Base-by-base conservation (phyloP, 495 filamentous ascomycete species). In the Penicillium salamii region DNA sequence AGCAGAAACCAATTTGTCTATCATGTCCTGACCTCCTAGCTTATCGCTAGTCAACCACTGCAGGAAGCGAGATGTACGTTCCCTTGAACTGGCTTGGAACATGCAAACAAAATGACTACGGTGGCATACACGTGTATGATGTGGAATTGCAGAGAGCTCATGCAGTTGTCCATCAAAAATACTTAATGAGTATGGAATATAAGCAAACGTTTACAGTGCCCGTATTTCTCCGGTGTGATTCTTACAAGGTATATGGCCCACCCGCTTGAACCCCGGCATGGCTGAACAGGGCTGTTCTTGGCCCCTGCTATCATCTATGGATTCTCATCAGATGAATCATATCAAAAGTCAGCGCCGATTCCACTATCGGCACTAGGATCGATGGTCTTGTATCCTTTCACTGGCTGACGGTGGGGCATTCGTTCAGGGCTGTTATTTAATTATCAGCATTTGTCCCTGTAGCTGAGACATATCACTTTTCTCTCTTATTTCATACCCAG, bases 291-390 rank as follows among this genome's bases (percentile, higher is more conserved):
- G 54, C 50, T 38, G 41, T 12, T 26, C 57, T 63, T 61, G 59
- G 56, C 62, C 37, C 17, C 33, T 47, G 39, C 37, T 58, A 65
- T 58, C 57, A 36, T 45, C 50, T 29, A 49, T n/a, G n/a, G n/a
- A n/a, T n/a, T n/a, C n/a, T n/a, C 33, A 52, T 42, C 41, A 54
- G 49, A 55, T 59, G 43, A 62, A 55, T 57, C 59, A 59, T 50
- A 49, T 29, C 50, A 59, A 38, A 42, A 65, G 60, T 63, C 14
- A 53, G 19, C 26, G 57, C 54, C 56, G 29, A 42, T 49, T 14
- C 53, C 55, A 57, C 55, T 65, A 65, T 62, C 59, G 53, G 33
- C 23, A 15, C 57, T 53, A 48, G 43, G 51, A 58, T 61, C 62
- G 50, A 50, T 60, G 57, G 52, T 48, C 50, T 41, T 51, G 52